A percentile compares a stretch with the other conserved stretches of the same genome.
Conservation (phyloP, 2,329 filamentous ascomycete species). For the Thermothelomyces thermophilus region DNA sequence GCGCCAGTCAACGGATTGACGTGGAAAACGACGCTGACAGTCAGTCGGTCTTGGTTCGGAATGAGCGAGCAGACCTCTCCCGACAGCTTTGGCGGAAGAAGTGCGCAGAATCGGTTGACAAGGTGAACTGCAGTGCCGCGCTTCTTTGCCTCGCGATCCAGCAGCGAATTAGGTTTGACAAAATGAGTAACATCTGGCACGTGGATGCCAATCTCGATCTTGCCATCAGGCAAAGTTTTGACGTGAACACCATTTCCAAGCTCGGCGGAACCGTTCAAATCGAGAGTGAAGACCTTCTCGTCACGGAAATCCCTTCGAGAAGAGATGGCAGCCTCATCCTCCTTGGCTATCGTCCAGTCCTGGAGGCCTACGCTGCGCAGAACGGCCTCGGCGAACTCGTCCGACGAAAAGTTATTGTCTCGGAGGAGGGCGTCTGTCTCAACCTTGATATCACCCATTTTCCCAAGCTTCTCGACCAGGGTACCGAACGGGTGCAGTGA, state of each 20-base stretch:
- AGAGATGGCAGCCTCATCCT: conserved; percentile 67
- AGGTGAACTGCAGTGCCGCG: conserved; percentile 93
- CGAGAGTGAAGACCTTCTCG: conserved; percentile 86
- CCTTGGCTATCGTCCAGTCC: conserved; percentile 80
- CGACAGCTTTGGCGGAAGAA: conserved; percentile 81
- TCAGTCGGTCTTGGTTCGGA: conserved; percentile 82
- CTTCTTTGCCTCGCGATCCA: conserved; percentile 97
- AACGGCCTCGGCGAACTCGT: conserved; percentile 96
- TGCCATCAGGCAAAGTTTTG: conserved; percentile 74
- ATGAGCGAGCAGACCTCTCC: conserved; percentile 81
- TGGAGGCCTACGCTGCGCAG: conserved; percentile 86
- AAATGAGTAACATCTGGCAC: conserved; percentile 95
- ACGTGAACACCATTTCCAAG: conserved; percentile 90
- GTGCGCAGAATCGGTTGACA: conserved; percentile 78
- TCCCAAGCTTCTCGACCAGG: conserved; percentile 90
- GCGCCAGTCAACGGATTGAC: conserved; percentile 74
- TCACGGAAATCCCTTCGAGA: conserved; percentile 83
- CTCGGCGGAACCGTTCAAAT: conserved; percentile 80
- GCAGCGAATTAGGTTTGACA: conserved; percentile 89
- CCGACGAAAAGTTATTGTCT: conserved; percentile 97
- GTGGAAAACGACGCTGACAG: conserved; percentile 88
- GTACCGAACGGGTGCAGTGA: conserved; percentile 99
- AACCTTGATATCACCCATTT: conserved; percentile 95
- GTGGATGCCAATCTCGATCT: conserved; percentile 90
- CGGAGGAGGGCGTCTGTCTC: conserved; percentile 94